Percentiles rank a stretch among this genome's conserved stretches.
Conservation (phyloP, 1,284 basidiomycete genomes). For the Trichosporon sp. region DNA sequence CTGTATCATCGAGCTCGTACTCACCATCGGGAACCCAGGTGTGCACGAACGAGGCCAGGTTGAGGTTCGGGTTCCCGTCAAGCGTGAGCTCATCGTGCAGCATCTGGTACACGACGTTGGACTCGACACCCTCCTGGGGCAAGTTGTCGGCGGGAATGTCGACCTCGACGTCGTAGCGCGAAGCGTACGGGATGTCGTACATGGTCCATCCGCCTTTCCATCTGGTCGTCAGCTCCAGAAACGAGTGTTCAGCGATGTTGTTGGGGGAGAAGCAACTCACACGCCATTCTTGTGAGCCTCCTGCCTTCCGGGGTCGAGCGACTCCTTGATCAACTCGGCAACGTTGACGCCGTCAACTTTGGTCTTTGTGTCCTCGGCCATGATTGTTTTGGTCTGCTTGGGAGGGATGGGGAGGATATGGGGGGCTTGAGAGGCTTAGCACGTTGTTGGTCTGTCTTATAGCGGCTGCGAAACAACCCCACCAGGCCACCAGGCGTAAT, state of each 20-base stretch:
- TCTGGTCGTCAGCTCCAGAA: neutral
- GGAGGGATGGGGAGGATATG: neutral
- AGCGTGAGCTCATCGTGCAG: constrained; percentile 77
- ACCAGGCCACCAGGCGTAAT: too few relatives aligned
- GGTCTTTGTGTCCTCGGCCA: constrained; percentile 17
- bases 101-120: constrained; percentile 62
- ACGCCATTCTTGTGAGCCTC: neutral
- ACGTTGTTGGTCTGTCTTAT: neutral
- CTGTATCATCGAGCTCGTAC: neutral
- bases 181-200: constrained; percentile 38
- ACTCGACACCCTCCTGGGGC: constrained; percentile 46
- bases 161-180: constrained; percentile 37
- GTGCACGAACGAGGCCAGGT: constrained; percentile 69
- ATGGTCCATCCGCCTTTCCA: constrained; percentile 22
- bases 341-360: constrained; percentile 38
- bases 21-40: constrained; percentile 59
- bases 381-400: neutral
- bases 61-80: constrained; percentile 71
- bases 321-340: constrained; percentile 38
- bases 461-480: neutral
- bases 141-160: constrained; percentile 48
- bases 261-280: neutral
- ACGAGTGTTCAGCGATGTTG: neutral
- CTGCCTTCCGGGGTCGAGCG: neutral
- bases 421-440: too few relatives aligned